These are phyloP conservation scores for Naganishia sp. DNA, from an alignment of 1,284 basidiomycete genomes.

Conservation along the genomic window DNA sequence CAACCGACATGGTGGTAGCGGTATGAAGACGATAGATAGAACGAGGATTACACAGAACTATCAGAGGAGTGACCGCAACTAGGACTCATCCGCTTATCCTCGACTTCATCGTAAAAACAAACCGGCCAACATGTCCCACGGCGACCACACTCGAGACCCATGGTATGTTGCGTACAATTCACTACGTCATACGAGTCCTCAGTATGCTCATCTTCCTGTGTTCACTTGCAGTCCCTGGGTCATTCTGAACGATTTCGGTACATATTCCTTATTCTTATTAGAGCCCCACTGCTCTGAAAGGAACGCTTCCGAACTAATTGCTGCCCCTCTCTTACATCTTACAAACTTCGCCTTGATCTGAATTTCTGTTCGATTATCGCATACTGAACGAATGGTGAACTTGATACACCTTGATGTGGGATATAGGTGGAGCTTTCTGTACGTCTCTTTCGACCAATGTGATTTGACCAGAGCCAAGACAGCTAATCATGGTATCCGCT, in stretches of 20 bases:
- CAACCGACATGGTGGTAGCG: conserved; percentile 2
- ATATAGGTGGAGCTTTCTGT: conserved; percentile 28
- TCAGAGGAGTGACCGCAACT: not conserved
- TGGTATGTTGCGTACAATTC: conserved; percentile 61
- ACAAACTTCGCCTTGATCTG: not conserved
- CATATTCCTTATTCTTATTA: conserved; percentile 63
- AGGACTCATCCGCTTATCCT: not conserved
- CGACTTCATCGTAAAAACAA: not conserved
- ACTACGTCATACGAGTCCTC: conserved; percentile 12
- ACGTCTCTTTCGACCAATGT: not conserved
- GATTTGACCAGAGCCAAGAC: not conserved
- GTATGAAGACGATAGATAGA: not conserved
- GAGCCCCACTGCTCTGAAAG: not conserved
- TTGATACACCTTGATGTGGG: not conserved
- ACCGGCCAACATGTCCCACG: conserved; percentile 61
- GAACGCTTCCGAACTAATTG: not conserved
- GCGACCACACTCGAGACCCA: conserved; percentile 89
- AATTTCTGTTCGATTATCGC: conserved; percentile 1
- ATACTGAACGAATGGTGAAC: too few species aligned
- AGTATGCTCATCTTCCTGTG: conserved; percentile 7
- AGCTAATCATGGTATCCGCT: not conserved
- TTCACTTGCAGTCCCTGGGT: conserved; percentile 79
- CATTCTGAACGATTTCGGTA: conserved; percentile 97
- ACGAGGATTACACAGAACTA: not conserved
- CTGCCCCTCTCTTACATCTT: not conserved